These are phyloP conservation scores for Rosa chinensis DNA, from an alignment of 306 rosid species.

Conservation along the genomic window DNA sequence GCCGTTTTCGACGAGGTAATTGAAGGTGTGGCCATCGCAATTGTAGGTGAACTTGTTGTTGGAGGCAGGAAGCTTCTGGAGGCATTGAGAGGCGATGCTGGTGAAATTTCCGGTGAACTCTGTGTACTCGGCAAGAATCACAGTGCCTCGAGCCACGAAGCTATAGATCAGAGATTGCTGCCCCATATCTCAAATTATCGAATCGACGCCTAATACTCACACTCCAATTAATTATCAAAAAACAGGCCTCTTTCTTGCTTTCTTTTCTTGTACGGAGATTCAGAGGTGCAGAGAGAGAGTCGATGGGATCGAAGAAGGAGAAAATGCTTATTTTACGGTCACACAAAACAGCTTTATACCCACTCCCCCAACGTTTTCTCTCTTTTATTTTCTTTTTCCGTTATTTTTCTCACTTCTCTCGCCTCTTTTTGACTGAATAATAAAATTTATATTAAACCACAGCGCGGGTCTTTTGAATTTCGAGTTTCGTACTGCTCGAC, in stretches of 20 bases:
- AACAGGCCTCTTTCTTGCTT: too few relatives aligned
- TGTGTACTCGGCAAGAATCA: constrained; percentile 79
- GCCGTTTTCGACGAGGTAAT: constrained; percentile 87
- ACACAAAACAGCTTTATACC: background rate
- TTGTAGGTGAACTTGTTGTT: constrained; percentile 90
- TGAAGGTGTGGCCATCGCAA: constrained; percentile 97
- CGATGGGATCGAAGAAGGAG: background rate
- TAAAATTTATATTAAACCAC: too few relatives aligned
- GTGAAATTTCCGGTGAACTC: constrained; percentile 82
- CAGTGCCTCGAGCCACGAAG: constrained; percentile 87
- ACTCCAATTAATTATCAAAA: background rate
- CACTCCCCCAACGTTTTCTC: background rate
- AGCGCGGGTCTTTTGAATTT: background rate
- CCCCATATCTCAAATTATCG: constrained; percentile 52
- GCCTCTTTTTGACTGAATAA: too few relatives aligned
- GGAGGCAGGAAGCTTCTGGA: constrained; percentile 90
- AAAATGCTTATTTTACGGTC: background rate
- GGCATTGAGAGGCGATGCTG: constrained; percentile 80
- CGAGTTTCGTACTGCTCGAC: too few relatives aligned
- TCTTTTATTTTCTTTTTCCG: background rate
- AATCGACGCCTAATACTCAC: background rate
- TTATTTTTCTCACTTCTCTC: too few relatives aligned
- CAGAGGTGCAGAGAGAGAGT: too few relatives aligned
- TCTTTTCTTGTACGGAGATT: background rate
- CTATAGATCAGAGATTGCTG: constrained; percentile 94